phyloP scores from a whole-genome alignment of 2,329 filamentous ascomycete genomes.

The Drechslerella stenobrocha region DNA sequence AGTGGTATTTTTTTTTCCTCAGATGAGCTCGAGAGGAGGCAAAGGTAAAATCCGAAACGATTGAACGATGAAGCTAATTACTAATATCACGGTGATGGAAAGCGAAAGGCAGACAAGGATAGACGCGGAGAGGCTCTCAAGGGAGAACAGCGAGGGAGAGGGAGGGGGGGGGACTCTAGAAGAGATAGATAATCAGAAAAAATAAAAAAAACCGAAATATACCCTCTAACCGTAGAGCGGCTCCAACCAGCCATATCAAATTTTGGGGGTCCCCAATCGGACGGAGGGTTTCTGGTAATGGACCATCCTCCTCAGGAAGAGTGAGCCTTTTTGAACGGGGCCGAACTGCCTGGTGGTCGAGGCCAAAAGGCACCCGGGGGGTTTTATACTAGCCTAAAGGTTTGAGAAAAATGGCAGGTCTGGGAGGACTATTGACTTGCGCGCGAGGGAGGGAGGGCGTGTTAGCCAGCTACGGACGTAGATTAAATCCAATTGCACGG shows the following conservation, averaged over 20 bases:
- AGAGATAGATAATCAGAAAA: conserved; percentile 47
- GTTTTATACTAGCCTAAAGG: conserved; percentile 45
- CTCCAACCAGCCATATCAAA: conserved; percentile 48
- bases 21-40: conserved; percentile 46
- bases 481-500: neutral
- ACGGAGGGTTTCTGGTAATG: conserved; percentile 46
- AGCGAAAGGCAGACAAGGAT: neutral
- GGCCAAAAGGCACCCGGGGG: conserved; percentile 34
- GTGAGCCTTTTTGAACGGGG: conserved; percentile 44
- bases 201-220: conserved; percentile 35
- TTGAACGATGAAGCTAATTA: neutral
- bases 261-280: conserved; percentile 47
- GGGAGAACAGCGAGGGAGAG: neutral
- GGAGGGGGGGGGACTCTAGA: neutral
- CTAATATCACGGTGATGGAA: neutral
- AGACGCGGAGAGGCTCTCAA: neutral
- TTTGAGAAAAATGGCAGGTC: conserved; percentile 46
- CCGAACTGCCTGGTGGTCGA: conserved; percentile 38
- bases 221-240: conserved; percentile 47
- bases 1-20: conserved; percentile 6
- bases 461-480: neutral
- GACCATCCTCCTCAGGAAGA: conserved; percentile 48
- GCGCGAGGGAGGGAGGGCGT: neutral
- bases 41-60: too few species aligned
- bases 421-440: too few species aligned